Evolutionary conservation across 306 rosid species (phyloP).

Genomic region (Corylus avellana): DNA sequence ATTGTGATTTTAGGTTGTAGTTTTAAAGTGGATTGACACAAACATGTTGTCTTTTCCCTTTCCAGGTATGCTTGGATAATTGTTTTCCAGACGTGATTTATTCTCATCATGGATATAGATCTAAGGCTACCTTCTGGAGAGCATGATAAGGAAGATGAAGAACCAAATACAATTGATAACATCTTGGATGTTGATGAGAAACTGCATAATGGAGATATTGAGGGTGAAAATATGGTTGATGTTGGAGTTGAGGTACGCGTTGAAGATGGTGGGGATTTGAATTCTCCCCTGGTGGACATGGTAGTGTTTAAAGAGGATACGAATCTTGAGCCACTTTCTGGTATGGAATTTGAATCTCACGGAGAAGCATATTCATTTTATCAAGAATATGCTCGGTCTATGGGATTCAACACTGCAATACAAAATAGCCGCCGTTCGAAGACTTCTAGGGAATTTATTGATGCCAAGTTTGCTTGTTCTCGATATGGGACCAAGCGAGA

Average conservation of each 20-base stretch:
- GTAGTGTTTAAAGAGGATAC: constrained; percentile 80
- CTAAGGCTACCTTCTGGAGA: constrained; percentile 95
- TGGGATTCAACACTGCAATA: constrained; percentile 98
- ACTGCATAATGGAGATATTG: constrained; percentile 70
- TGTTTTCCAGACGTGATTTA: constrained; percentile 34
- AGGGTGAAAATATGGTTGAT: constrained; percentile 60
- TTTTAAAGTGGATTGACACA: background rate
- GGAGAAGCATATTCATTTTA: constrained; percentile 96
- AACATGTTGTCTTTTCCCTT: constrained; percentile 25
- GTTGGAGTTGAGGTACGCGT: constrained; percentile 54
- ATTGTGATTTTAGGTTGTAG: background rate
- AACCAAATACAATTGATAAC: constrained; percentile 67
- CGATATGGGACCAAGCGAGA: constrained; percentile 96
- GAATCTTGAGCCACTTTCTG: constrained; percentile 97
- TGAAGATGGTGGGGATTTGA: constrained; percentile 79
- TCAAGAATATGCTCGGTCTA: constrained; percentile 98
- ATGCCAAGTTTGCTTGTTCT: constrained; percentile 99
- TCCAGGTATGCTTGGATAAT: constrained; percentile 52
- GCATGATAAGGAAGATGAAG: constrained; percentile 78
- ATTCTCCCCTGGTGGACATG: constrained; percentile 66
- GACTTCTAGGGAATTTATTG: constrained; percentile 95
- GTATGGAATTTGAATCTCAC: constrained; percentile 98
- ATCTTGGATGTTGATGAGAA: constrained; percentile 79
- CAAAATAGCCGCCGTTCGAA: constrained; percentile 98
- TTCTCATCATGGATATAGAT: constrained; percentile 81